phyloP scores from a whole-genome alignment of 495 filamentous ascomycete genomes.

The Hyaloscypha hepaticicola region DNA sequence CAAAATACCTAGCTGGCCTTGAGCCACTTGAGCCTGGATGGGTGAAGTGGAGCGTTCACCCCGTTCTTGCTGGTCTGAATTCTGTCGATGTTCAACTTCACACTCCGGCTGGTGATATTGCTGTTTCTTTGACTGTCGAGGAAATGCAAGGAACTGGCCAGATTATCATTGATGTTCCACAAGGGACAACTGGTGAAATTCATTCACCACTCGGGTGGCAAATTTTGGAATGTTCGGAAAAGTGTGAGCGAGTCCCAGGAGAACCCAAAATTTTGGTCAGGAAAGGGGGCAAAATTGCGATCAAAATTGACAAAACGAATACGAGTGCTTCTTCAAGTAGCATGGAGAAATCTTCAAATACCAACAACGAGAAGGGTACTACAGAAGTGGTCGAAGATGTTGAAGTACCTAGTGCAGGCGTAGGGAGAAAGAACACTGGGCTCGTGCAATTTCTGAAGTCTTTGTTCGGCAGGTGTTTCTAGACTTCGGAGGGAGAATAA shows the following conservation, averaged over 20 bases:
- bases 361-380: not conserved
- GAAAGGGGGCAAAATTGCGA: not conserved
- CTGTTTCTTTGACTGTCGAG: conserved; percentile 7
- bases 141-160: not conserved
- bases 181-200: conserved; percentile 13
- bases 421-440: not conserved
- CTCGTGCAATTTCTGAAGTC: not conserved
- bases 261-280: not conserved
- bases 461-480: not conserved
- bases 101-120: conserved; percentile 6
- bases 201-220: conserved; percentile 14
- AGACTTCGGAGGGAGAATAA: not conserved
- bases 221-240: not conserved
- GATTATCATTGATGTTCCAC: conserved; percentile 8
- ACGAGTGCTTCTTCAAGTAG: not conserved
- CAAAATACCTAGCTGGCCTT: conserved; percentile 19
- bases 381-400: not conserved
- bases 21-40: conserved; percentile 19
- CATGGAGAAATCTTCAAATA: not conserved
- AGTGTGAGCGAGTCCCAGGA: not conserved
- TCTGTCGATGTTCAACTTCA: conserved; percentile 10
- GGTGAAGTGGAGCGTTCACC: conserved; percentile 15
- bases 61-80: conserved; percentile 14
- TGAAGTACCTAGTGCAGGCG: not conserved
- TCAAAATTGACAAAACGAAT: not conserved